A percentile compares a stretch with the other conserved stretches of the same genome.
Evolutionary conservation across 1,139 yeast genomes (phyloP).

Genomic region (Suhomyces ambrosiae): DNA sequence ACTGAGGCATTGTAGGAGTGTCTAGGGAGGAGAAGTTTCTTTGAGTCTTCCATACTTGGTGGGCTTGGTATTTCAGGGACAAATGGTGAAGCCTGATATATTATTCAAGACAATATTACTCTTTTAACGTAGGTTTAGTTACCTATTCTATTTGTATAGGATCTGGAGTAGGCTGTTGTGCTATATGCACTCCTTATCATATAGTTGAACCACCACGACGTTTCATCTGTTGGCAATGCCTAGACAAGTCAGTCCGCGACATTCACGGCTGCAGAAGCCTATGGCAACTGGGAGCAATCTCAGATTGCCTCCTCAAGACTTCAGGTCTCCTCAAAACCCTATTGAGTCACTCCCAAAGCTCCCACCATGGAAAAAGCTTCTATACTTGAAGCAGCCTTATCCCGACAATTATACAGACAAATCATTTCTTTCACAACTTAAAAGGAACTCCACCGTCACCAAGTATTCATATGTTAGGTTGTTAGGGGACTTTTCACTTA

Average conservation of each 20-base stretch:
- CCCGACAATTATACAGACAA: conserved; percentile 90
- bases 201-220: not conserved
- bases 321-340: not conserved
- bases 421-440: conserved; percentile 75
- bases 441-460: conserved; percentile 74
- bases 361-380: conserved; percentile 72
- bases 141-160: no score
- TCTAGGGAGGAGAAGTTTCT: conserved; percentile 15
- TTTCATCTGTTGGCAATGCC: not conserved
- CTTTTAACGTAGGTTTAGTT: no score
- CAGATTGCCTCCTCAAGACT: not conserved
- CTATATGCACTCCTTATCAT: not conserved
- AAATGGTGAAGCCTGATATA: no score
- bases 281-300: not conserved
- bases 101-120: no score
- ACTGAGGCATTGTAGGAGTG: conserved; percentile 17
- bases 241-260: not conserved
- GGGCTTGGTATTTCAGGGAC: no score
- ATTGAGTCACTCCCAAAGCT: conserved; percentile 3
- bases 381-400: conserved; percentile 85
- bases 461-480: conserved; percentile 65
- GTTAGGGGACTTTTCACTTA: conserved; percentile 66
- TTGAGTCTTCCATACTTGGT: conserved; percentile 8
- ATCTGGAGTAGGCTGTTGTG: not conserved
- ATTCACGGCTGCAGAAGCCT: not conserved